phyloP scores from a whole-genome alignment of 202 grass and related monocot species.

The Saccharum hybrid region DNA sequence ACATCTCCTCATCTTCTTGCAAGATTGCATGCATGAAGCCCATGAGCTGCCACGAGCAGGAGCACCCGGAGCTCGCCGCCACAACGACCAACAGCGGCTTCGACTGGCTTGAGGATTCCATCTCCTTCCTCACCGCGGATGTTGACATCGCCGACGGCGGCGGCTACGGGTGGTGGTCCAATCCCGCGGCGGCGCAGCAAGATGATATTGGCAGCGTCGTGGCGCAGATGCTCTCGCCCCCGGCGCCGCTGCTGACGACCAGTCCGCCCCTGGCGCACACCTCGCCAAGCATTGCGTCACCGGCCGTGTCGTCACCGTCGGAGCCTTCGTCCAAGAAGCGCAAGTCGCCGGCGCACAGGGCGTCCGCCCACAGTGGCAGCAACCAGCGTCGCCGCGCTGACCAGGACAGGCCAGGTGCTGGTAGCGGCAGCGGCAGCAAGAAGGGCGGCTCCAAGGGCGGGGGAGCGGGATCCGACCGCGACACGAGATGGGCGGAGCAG shows the following conservation, averaged over 20 bases:
- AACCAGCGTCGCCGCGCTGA: conserved; percentile 41
- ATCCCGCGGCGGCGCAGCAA: conserved; percentile 29
- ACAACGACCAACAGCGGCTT: conserved; percentile 43
- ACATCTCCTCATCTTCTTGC: conserved; percentile 11
- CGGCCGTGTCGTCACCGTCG: conserved; percentile 29
- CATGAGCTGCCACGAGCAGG: conserved; percentile 65
- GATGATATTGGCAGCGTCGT: conserved; percentile 59
- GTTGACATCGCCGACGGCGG: conserved; percentile 48
- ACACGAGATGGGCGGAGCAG: conserved; percentile 89
- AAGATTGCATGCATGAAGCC: conserved; percentile 46
- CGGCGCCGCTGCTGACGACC: conserved; percentile 9
- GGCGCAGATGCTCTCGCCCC: conserved; percentile 56
- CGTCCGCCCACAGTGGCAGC: conserved; percentile 9
- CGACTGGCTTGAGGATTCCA: conserved; percentile 81
- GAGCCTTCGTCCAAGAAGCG: conserved; percentile 71
- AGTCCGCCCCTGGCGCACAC: conserved; percentile 34
- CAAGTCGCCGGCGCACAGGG: conserved; percentile 42
- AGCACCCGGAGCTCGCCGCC: conserved; percentile 41
- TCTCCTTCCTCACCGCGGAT: conserved; percentile 65
- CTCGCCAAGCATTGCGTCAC: conserved; percentile 37
- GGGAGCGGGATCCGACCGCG: conserved; percentile 48
- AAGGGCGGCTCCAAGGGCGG: conserved; percentile 58
- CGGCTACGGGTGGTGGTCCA: conserved; percentile 73
- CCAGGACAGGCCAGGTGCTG: conserved; percentile 19
- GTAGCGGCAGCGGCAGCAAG: conserved; percentile 30